Percentiles rank a stretch among this genome's conserved stretches.
phyloP scores from a whole-genome alignment of 768 basidiomycete genomes.

The Lactifluus subvellereus region DNA sequence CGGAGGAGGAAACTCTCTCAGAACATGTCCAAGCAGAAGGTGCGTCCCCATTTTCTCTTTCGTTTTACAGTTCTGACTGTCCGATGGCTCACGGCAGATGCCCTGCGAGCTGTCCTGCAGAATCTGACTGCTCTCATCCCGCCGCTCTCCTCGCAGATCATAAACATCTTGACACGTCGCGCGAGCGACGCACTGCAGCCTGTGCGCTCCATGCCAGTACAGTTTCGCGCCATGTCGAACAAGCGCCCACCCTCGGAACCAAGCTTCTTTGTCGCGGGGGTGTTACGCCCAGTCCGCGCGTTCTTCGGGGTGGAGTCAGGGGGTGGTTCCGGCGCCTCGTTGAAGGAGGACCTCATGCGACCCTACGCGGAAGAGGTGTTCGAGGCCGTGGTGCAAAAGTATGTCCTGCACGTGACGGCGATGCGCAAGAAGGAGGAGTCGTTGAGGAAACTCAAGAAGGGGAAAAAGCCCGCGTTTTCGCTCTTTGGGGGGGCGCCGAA shows the following conservation, averaged over 20 bases:
- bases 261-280: slow-evolving; percentile 78
- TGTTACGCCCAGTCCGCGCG: slow-evolving; percentile 72
- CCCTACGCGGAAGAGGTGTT: slow-evolving; percentile 59
- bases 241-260: slow-evolving; percentile 68
- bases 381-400: slow-evolving; percentile 65
- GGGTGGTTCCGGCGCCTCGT: slow-evolving; percentile 52
- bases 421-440: slow-evolving; percentile 95
- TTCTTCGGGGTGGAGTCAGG: slow-evolving; percentile 61
- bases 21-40: slow-evolving; percentile 45
- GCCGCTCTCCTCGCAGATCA: slow-evolving; percentile 56
- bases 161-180: slow-evolving; percentile 66
- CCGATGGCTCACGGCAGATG: slow-evolving; percentile 37
- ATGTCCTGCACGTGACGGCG: slow-evolving; percentile 61
- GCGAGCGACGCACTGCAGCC: slow-evolving; percentile 80
- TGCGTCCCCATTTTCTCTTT: slow-evolving; percentile 27
- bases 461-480: slow-evolving; percentile 73
- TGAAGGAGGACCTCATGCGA: slow-evolving; percentile 51
- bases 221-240: slow-evolving; percentile 81
- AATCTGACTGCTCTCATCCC: slow-evolving; percentile 47
- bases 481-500: slow-evolving; percentile 60
- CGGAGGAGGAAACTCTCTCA: slow-evolving; percentile 28
- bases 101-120: slow-evolving; percentile 49
- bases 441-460: slow-evolving; percentile 78
- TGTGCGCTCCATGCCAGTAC: slow-evolving; percentile 83
- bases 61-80: neutral